Conservation (phyloP, 129 eudicot species). For the Saposhnikovia divaricata region DNA sequence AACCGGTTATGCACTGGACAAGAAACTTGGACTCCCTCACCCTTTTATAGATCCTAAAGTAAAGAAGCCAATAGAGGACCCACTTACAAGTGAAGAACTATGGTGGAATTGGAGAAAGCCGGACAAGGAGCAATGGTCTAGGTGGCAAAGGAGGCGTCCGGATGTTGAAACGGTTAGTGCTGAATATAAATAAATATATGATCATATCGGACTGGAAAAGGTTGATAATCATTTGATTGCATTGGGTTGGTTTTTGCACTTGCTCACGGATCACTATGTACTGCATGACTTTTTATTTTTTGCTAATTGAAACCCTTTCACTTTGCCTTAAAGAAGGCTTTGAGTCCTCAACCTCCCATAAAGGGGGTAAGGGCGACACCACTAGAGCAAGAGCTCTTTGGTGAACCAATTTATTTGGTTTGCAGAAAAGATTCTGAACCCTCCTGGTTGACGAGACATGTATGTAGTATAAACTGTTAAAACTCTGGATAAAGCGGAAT, state of each 20-base stretch:
- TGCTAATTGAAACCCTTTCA: neutral
- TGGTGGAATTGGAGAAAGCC: slow-evolving; percentile 99
- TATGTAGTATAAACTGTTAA: neutral
- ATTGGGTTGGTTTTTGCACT: neutral
- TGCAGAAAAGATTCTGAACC: neutral
- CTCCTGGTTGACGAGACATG: neutral
- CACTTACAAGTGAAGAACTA: slow-evolving; percentile 89
- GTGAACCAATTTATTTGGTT: neutral
- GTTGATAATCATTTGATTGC: neutral
- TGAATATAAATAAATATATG: neutral
- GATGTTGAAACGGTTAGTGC: slow-evolving; percentile 91
- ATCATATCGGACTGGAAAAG: neutral
- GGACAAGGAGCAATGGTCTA: slow-evolving; percentile 80
- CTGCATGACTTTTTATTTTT: neutral
- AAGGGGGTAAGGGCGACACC: neutral
- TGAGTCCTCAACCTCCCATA: neutral
- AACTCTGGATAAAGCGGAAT: neutral
- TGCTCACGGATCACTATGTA: neutral
- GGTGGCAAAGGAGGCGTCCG: slow-evolving; percentile 96
- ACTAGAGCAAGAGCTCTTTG: neutral
- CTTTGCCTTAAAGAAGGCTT: neutral
- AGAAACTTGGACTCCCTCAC: slow-evolving; percentile 81
- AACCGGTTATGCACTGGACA: slow-evolving; percentile 66
- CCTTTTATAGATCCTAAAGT: slow-evolving; percentile 77
- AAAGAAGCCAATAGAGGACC: slow-evolving; percentile 55